Evolutionary conservation across 139 green algal genomes (phyloP).

Genomic region (Nannochloris sp.): DNA sequence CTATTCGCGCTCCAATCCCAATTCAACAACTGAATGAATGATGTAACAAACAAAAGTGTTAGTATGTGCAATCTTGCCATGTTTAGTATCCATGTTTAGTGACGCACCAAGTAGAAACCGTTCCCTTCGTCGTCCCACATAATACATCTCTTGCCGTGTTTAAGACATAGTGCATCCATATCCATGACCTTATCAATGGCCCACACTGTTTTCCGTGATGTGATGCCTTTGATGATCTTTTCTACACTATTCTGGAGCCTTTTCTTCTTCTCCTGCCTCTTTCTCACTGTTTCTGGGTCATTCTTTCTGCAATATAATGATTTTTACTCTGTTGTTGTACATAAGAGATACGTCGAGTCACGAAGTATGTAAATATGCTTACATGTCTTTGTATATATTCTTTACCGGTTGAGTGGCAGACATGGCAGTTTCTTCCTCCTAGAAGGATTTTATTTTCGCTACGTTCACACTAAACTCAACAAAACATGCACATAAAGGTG

Average conservation of each 20-base stretch:
- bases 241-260: conserved; percentile 7
- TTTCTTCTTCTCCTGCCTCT: neutral
- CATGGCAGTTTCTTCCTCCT: too few relatives aligned
- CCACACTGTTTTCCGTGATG: conserved; percentile 5
- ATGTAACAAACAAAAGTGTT: neutral
- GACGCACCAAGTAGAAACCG: conserved; percentile 24
- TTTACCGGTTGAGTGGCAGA: too few relatives aligned
- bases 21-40: conserved; percentile 18
- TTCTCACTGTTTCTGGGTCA: conserved; percentile 13
- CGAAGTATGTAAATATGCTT: too few relatives aligned
- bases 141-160: conserved; percentile 18
- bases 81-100: too few relatives aligned
- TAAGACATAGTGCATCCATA: conserved; percentile 16
- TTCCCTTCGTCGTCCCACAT: conserved; percentile 27
- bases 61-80: too few relatives aligned
- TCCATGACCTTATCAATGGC: neutral
- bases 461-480: too few relatives aligned
- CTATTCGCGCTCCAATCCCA: conserved; percentile 32
- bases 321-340: too few relatives aligned
- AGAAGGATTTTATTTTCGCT: too few relatives aligned
- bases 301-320: conserved; percentile 13
- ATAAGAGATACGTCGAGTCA: too few relatives aligned
- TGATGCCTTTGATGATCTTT: neutral
- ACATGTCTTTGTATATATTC: neutral
- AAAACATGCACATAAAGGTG: too few relatives aligned